phyloP scores from a whole-genome alignment of 805 yeast species.

The Cyberlindnera xishuangbannaensis region DNA sequence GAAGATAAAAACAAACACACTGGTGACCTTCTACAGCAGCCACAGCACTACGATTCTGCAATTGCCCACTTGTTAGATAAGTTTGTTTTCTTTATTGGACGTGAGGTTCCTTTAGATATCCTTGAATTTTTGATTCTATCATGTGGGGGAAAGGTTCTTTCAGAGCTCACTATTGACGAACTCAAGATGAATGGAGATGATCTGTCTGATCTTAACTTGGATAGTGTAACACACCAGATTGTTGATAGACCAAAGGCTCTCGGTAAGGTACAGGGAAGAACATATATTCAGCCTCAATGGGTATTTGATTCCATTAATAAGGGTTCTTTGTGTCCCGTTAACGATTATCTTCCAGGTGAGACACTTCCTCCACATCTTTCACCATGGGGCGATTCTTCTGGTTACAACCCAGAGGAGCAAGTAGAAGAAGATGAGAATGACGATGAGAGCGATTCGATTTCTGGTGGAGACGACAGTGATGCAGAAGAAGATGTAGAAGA shows the following conservation, averaged over 20 bases:
- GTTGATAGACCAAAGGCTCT: slow-evolving; percentile 83
- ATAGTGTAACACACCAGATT: slow-evolving; percentile 84
- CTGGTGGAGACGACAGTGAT: slow-evolving; percentile 48
- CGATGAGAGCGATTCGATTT: slow-evolving; percentile 45
- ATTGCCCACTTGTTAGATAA: slow-evolving; percentile 62
- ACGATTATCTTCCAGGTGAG: slow-evolving; percentile 89
- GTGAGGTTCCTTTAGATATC: slow-evolving; percentile 92
- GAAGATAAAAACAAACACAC: slow-evolving; percentile 53
- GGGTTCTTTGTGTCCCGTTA: slow-evolving; percentile 66
- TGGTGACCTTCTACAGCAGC: slow-evolving; percentile 72
- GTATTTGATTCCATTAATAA: slow-evolving; percentile 86
- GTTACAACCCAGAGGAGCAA: slow-evolving; percentile 74
- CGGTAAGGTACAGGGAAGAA: slow-evolving; percentile 81
- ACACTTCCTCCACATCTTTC: slow-evolving; percentile 93
- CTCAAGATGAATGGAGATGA: slow-evolving; percentile 33
- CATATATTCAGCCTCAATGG: slow-evolving; percentile 98
- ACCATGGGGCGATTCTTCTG: slow-evolving; percentile 97
- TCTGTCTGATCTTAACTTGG: slow-evolving; percentile 47
- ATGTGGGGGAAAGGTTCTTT: slow-evolving; percentile 78
- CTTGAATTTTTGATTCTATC: slow-evolving; percentile 83
- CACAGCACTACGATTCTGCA: slow-evolving; percentile 50
- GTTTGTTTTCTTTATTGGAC: slow-evolving; percentile 81
- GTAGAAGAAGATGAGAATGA: slow-evolving; percentile 38
- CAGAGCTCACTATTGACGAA: slow-evolving; percentile 86
- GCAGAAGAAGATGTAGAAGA: slow-evolving; percentile 45